phyloP scores from a whole-genome alignment of 2,329 filamentous ascomycete genomes.

The Aspergillus udagawae region DNA sequence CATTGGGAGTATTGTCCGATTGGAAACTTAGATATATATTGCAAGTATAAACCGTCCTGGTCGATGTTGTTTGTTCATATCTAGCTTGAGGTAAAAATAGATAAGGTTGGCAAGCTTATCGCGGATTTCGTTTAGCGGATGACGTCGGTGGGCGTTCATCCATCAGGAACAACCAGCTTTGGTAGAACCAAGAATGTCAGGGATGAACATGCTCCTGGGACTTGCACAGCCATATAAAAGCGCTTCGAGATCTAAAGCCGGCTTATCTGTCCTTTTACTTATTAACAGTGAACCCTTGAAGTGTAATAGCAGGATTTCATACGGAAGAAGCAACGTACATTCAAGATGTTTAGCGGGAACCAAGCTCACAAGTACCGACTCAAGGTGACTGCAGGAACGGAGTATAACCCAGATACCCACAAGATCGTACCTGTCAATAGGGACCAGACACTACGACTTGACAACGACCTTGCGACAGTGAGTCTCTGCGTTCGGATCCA shows the following conservation, averaged over 20 bases:
- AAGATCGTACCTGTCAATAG: constrained; percentile 72
- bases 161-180: neutral
- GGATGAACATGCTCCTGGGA: neutral
- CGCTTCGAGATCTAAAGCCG: neutral
- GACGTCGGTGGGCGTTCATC: constrained; percentile 12
- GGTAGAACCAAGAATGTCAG: neutral
- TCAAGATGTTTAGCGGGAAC: neutral
- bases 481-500: constrained; percentile 72
- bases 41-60: too few relatives aligned
- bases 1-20: neutral
- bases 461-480: constrained; percentile 60
- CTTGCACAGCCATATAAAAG: neutral
- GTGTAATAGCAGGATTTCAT: constrained; percentile 1
- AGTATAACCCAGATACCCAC: constrained; percentile 71
- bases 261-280: neutral
- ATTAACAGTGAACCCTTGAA: too few relatives aligned
- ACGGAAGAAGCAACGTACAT: neutral
- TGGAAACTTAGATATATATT: too few relatives aligned
- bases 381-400: constrained; percentile 73
- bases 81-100: neutral
- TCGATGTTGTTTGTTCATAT: too few relatives aligned
- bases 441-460: constrained; percentile 58
- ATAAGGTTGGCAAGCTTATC: neutral
- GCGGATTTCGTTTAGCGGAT: neutral
- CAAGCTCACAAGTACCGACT: constrained; percentile 58